Conservation (phyloP, 2,329 filamentous ascomycete species). For the Ceratocystis eucalypticola region DNA sequence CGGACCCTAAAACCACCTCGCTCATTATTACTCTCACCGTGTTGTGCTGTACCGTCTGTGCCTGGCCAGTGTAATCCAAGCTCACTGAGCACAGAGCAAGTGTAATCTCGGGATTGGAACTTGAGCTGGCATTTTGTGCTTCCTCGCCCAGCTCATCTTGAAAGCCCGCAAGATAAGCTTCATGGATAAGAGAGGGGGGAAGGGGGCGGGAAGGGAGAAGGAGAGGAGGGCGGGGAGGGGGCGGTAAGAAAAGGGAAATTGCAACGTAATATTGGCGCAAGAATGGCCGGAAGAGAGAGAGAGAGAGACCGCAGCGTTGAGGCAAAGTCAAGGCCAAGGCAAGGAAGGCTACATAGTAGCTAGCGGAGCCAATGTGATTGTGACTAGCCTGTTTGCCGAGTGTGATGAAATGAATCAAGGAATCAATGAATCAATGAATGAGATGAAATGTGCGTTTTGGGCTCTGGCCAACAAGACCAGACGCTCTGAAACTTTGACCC, state of each 20-base stretch:
- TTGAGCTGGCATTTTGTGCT: background rate
- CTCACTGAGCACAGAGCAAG: background rate
- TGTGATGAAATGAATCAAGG: too few species aligned
- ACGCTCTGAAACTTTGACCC: background rate
- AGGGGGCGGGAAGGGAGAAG: background rate
- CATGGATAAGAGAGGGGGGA: background rate
- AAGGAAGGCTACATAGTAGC: background rate
- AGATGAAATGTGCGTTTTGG: too few species aligned
- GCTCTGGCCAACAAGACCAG: too few species aligned
- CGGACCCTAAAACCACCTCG: background rate
- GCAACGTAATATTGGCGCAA: background rate
- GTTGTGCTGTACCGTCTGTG: too few species aligned
- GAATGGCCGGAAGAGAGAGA: background rate
- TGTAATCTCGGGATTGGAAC: background rate
- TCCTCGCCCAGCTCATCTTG: background rate
- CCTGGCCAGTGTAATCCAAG: background rate
- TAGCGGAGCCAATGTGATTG: background rate
- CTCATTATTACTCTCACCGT: background rate
- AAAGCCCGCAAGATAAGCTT: background rate
- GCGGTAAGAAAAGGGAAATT: background rate
- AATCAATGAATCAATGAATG: too few species aligned
- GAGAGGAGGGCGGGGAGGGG: background rate
- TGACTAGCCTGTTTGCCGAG: background rate
- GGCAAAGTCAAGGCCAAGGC: background rate
- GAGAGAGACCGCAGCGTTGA: background rate